These are phyloP conservation scores for Fusarium nelsonii DNA, from an alignment of 2,329 filamentous ascomycete species.

Conservation along the genomic window DNA sequence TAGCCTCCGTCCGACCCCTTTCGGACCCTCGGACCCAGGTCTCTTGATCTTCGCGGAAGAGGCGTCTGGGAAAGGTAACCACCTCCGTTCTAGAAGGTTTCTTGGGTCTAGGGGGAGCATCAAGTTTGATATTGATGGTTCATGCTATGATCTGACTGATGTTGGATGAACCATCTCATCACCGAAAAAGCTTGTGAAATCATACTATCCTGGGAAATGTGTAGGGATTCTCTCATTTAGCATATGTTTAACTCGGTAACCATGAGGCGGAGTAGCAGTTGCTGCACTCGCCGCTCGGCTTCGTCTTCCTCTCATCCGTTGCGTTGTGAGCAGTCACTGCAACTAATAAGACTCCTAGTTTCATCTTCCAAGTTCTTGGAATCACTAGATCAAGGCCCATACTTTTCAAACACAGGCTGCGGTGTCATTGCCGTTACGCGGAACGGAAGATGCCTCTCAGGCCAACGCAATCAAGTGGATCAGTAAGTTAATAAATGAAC, in stretches of 20 bases:
- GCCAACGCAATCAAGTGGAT: constrained; percentile 34
- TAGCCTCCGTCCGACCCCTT: constrained; percentile 22
- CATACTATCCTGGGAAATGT: constrained; percentile 12
- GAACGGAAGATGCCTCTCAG: constrained; percentile 34
- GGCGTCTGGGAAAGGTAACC: constrained; percentile 26
- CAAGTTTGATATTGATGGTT: neutral
- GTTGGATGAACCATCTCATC: neutral
- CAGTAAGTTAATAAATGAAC: neutral
- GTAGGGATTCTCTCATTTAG: constrained; percentile 15
- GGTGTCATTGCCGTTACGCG: constrained; percentile 7
- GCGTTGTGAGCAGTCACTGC: constrained; percentile 2
- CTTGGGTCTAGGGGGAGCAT: constrained; percentile 1
- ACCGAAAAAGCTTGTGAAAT: constrained; percentile 16
- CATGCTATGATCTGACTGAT: constrained; percentile 13
- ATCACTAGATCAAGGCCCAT: constrained; percentile 32
- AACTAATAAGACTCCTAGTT: constrained; percentile 21
- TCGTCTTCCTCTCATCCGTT: neutral
- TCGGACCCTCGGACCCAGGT: constrained; percentile 11
- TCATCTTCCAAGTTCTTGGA: constrained; percentile 20
- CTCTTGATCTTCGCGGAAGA: neutral
- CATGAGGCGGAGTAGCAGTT: neutral
- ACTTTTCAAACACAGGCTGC: constrained; percentile 14
- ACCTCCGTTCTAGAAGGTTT: constrained; percentile 41
- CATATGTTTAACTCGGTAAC: neutral
- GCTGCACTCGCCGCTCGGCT: neutral